A percentile compares a stretch with the other conserved stretches of the same genome.
Evolutionary conservation across 441 rosid species (phyloP).

Genomic region (Gossypium gossypioides): DNA sequence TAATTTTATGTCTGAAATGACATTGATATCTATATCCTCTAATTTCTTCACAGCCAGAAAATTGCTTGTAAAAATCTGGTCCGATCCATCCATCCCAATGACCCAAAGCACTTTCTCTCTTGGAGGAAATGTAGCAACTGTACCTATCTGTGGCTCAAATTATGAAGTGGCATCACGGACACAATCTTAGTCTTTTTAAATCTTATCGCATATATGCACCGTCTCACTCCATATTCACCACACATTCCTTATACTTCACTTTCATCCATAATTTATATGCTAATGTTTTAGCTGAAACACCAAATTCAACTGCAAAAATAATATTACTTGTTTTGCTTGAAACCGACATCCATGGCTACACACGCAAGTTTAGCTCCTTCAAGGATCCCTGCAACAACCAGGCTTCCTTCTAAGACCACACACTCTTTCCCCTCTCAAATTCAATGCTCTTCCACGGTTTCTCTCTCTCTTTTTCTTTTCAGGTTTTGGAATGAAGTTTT

Average conservation of each 20-base stretch:
- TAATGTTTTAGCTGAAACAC: neutral
- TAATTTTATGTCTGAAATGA: too few species aligned
- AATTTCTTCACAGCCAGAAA: neutral
- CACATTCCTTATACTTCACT: constrained; percentile 33
- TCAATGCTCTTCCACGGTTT: constrained; percentile 55
- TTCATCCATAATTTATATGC: constrained; percentile 31
- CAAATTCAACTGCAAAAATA: neutral
- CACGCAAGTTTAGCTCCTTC: constrained; percentile 86
- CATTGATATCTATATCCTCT: neutral
- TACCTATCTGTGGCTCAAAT: constrained; percentile 26
- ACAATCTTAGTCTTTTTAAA: constrained; percentile 23
- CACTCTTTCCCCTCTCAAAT: constrained; percentile 56
- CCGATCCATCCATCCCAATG: neutral
- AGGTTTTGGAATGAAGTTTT: neutral
- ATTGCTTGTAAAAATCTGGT: neutral
- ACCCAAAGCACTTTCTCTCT: neutral
- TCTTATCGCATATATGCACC: constrained; percentile 20
- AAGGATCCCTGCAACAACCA: constrained; percentile 51
- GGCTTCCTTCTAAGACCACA: constrained; percentile 48
- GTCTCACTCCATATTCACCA: constrained; percentile 32
- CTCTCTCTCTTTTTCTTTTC: neutral
- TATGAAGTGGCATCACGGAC: neutral
- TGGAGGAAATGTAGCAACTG: neutral
- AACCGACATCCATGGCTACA: constrained; percentile 58
- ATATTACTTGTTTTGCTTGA: constrained; percentile 20